phyloP scores from a whole-genome alignment of 75 land plant genomes.

The Cryptomeria japonica region DNA sequence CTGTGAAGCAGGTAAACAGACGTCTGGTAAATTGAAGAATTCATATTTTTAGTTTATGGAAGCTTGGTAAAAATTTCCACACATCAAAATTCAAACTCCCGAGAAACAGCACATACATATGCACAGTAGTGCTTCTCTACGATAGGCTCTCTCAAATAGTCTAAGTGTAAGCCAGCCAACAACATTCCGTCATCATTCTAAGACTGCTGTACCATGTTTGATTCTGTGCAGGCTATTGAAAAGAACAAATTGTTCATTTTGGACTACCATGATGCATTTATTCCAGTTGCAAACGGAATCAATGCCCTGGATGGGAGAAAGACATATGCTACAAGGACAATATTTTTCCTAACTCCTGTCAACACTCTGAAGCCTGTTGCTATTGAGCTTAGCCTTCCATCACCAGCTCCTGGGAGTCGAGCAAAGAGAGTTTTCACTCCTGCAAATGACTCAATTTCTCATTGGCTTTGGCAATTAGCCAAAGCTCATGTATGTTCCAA shows the following conservation, averaged over 20 bases:
- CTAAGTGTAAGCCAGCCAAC: background rate
- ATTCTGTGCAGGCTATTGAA: slow-evolving; percentile 61
- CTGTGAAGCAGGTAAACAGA: slow-evolving; percentile 63
- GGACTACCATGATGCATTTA: slow-evolving; percentile 73
- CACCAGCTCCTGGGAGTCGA: slow-evolving; percentile 17
- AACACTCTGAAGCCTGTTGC: slow-evolving; percentile 74
- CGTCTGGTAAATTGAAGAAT: background rate
- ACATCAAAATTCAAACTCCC: background rate
- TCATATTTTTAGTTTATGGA: background rate
- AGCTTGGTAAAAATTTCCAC: background rate
- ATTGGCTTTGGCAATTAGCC: slow-evolving; percentile 81
- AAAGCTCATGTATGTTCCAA: slow-evolving; percentile 83
- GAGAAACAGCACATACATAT: background rate
- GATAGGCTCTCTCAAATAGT: background rate
- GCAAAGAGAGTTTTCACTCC: slow-evolving; percentile 64
- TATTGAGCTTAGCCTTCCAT: slow-evolving; percentile 82
- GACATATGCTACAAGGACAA: slow-evolving; percentile 68
- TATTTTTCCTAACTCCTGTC: slow-evolving; percentile 53
- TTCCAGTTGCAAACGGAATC: slow-evolving; percentile 66
- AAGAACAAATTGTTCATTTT: slow-evolving; percentile 63
- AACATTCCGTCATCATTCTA: background rate
- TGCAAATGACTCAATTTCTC: slow-evolving; percentile 46
- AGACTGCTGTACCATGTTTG: background rate
- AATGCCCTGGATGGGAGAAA: slow-evolving; percentile 66
- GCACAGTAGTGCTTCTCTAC: background rate